Evolutionary conservation across 2,329 filamentous ascomycete species (phyloP).

Genomic region (Myriosclerotinia curreyana): DNA sequence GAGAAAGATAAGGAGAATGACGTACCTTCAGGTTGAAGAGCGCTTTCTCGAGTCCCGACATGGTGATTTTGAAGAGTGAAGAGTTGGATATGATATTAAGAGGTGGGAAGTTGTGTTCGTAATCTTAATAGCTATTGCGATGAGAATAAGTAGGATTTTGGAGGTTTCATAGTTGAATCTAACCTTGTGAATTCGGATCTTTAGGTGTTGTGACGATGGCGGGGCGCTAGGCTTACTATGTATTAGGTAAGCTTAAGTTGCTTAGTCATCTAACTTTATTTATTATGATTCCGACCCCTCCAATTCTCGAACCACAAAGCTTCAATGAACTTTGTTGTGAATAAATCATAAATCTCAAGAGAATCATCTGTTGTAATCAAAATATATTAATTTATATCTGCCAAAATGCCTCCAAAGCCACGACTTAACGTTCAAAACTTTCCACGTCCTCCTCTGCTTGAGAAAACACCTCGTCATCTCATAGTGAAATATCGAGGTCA

Average conservation of each 20-base stretch:
- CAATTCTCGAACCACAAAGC: background rate
- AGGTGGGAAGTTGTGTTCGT: background rate
- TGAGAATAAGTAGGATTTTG: constrained; percentile 5
- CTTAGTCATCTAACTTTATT: constrained; percentile 1
- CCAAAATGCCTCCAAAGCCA: constrained; percentile 43
- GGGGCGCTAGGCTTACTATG: constrained; percentile 13
- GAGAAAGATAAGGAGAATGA: constrained; percentile 25
- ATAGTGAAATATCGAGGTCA: constrained; percentile 54
- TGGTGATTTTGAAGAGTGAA: constrained; percentile 37
- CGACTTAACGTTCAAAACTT: constrained; percentile 56
- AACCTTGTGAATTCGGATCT: constrained; percentile 14
- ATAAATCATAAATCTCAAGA: background rate
- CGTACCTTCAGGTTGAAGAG: constrained; percentile 60
- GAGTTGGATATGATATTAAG: background rate
- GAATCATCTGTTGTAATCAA: background rate
- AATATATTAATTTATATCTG: background rate
- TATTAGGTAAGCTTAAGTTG: background rate
- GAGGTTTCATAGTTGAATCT: constrained; percentile 12
- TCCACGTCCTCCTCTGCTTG: constrained; percentile 56
- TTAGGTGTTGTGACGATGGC: constrained; percentile 12
- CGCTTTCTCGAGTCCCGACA: constrained; percentile 61
- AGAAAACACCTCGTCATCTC: constrained; percentile 53
- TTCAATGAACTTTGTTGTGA: background rate
- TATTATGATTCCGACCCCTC: background rate
- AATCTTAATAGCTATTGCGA: background rate